Base-by-base conservation (phyloP, 2,329 filamentous ascomycete species). In the Alternaria brassicae region DNA sequence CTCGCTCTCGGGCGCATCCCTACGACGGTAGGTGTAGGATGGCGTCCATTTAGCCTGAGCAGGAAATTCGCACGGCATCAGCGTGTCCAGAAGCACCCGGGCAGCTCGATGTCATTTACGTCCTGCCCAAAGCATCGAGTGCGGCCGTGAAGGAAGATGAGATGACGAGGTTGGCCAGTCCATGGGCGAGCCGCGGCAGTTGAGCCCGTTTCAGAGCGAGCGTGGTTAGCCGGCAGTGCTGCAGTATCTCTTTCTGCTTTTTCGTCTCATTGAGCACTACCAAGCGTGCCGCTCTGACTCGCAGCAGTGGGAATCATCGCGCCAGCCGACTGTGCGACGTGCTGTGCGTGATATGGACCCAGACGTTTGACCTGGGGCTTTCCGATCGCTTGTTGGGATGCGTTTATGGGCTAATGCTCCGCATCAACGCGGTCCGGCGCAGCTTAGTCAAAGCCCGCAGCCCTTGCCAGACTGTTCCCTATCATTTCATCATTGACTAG, bases 31-130 rank as follows among this genome's bases (percentile, higher is more conserved):
- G 59, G 58, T 63, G 59, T 58, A 62, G 59, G 58, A 58, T 59
- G 50, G 59, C 67, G 68, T 66, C 37, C 71, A 74, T 77, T 76
- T 77, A 77, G 75, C 74, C 74, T 76, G 72, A 72, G 72, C 60
- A 67, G 67, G 56, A 70, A 64, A 61, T 60, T 59, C 25, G 36
- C 25, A 52, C 39, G 49, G 49, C 37, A 28, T 49, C 63, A 63
- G 57, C 51, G 53, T 63, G 52, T 62, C 56, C 47, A 61, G 49
- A 53, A 30, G 56, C 50, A 53, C 25, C 55, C 60, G 56, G 60
- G 39, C 32, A 56, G 60, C 50, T 59, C 58, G 52, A 42, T 47
- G 58, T 60, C 60, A 65, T 48, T 54, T 60, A 62, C 60, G 67
- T 63, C 68, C 66, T 70, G 70, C 66, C 70, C 66, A 61, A 74